Base-by-base conservation (phyloP, 108 stramenopile species). In the Conticribra guillardii region DNA sequence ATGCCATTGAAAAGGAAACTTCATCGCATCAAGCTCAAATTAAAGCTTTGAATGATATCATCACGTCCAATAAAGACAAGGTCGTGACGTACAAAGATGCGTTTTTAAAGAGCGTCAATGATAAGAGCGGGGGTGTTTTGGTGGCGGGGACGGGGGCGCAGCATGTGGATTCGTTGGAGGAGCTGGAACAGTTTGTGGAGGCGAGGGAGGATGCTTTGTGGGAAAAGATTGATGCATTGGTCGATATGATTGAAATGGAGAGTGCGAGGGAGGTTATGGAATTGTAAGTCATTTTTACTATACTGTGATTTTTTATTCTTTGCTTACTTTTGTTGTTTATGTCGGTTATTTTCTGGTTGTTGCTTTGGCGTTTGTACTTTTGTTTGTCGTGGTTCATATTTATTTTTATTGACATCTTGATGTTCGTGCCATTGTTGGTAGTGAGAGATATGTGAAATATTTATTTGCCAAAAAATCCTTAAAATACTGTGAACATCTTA, bases 171-270 rank as follows among this genome's bases (percentile, higher is more conserved):
- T 44, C 56, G 15, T 48, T 67, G 53, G 67, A 57, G 37, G 52
- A 65, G 31, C 26, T 79, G 56, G 60, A 68, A 19, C 31, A 69
- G 9, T 72, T 65, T 23, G 59, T 77, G 51, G 29, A 68, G 51
- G 47, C 54, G 31, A 74, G 88, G 37, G 90, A 91, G 71, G 54
- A 54, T 1, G 86, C 81, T 5, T 86, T 83, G 61, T 74, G 69
- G 54, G 49, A 51, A 3, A 71, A 60, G 32, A 65, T 81, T 31
- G 71, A 76, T 17, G 23, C 2, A 19, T 76, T 81, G 75, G 54
- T 54, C 11, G 57, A 45, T 2, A 71, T 49, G 54, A 56, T 76
- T n/a, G 29, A 54, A 44, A 31, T 27, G 57, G 60, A 72, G 50
- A 72, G 70, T 71, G 47, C 34, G 31, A 51, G 54, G 26, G 80